A percentile compares a stretch with the other conserved stretches of the same genome.
Conservation (phyloP, 208 protist species). For the Leptomonas seymouri region DNA sequence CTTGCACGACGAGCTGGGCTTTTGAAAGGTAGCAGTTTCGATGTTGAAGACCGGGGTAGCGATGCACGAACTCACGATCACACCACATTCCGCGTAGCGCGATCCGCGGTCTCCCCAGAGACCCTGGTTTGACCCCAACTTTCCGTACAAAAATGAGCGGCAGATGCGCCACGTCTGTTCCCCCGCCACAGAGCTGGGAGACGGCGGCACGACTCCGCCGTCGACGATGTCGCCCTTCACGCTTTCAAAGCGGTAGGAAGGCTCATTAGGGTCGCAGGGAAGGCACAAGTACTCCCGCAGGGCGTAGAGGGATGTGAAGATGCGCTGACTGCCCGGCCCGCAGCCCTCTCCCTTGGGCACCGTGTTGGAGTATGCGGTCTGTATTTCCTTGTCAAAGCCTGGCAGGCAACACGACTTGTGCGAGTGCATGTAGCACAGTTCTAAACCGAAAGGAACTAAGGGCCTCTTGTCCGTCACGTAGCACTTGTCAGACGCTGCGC, state of each 20-base stretch:
- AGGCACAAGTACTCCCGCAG: constrained; percentile 54
- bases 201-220: constrained; percentile 46
- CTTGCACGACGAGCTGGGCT: constrained; percentile 19
- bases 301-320: constrained; percentile 45
- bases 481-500: constrained; percentile 21
- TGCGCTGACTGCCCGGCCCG: constrained; percentile 33
- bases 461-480: constrained; percentile 19
- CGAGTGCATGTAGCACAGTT: constrained; percentile 55
- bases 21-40: constrained; percentile 14
- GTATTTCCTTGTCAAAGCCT: constrained; percentile 42
- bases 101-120: constrained; percentile 41
- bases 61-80: constrained; percentile 38
- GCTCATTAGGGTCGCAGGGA: constrained; percentile 49
- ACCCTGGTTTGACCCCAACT: constrained; percentile 17
- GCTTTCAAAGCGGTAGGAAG: constrained; percentile 51
- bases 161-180: constrained; percentile 64
- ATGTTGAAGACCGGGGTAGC: constrained; percentile 46
- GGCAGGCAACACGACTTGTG: constrained; percentile 46
- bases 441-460: constrained; percentile 33
- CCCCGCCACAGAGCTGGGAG: constrained; percentile 21
- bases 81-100: constrained; percentile 45
- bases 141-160: constrained; percentile 56
- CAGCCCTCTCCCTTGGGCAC: constrained; percentile 46
- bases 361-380: constrained; percentile 33
- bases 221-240: constrained; percentile 42